Conservation (phyloP, 768 basidiomycete genomes). For the Tylopilus sp. region DNA sequence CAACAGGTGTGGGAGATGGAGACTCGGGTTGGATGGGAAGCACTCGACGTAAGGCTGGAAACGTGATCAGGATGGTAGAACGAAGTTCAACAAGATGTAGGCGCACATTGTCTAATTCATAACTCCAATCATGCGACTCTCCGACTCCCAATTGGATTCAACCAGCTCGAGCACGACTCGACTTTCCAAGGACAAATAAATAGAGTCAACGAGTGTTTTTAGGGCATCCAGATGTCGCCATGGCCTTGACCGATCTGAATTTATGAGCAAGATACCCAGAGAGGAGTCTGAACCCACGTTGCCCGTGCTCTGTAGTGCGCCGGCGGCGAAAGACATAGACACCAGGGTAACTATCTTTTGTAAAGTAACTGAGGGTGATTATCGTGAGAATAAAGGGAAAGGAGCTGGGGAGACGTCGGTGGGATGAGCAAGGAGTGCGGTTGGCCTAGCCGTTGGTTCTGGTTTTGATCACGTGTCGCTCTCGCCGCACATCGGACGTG, state of each 20-base stretch:
- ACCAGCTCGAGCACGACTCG: conserved; percentile 45
- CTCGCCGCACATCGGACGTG: conserved; percentile 55
- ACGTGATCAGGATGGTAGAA: too few species aligned
- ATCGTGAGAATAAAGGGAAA: conserved; percentile 5
- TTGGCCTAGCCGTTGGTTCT: conserved; percentile 73
- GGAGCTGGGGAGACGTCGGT: conserved; percentile 38
- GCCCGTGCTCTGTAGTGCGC: too few species aligned
- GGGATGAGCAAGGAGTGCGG: conserved; percentile 56
- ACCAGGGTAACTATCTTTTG: too few species aligned
- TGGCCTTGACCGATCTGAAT: conserved; percentile 61
- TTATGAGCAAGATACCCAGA: conserved; percentile 68
- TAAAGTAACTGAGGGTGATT: conserved; percentile 47
- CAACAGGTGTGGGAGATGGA: conserved; percentile 72
- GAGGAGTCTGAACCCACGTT: too few species aligned
- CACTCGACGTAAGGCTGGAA: conserved; percentile 24
- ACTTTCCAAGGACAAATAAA: conserved; percentile 44
- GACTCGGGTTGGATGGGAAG: conserved; percentile 47
- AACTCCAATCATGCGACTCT: conserved; percentile 66
- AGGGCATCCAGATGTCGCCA: conserved; percentile 69
- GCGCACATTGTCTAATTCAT: conserved; percentile 68
- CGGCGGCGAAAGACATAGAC: too few species aligned
- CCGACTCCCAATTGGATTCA: conserved; percentile 64
- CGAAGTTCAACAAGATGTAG: too few species aligned
- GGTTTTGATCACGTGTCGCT: conserved; percentile 57
- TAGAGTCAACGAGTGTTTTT: conserved; percentile 57